Evolutionary conservation across 1,284 basidiomycete species (phyloP).

Genomic region (Ganoderma multipileum): DNA sequence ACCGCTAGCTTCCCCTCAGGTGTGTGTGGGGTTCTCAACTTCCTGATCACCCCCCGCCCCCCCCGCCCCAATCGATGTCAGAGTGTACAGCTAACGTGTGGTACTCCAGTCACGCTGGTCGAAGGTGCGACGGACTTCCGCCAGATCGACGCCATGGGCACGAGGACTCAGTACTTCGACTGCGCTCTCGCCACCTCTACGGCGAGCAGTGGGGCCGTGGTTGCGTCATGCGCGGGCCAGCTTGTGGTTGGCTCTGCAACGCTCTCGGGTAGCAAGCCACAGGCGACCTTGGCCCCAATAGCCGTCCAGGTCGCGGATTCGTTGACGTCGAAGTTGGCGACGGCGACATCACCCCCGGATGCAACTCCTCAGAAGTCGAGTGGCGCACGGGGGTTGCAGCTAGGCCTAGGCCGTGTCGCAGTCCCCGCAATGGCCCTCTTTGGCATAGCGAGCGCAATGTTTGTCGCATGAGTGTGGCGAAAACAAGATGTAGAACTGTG

Average conservation of each 20-base stretch:
- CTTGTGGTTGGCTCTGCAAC: not conserved
- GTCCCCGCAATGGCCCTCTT: no score
- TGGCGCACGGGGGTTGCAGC: no score
- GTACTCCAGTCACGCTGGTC: conserved; percentile 35
- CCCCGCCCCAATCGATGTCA: not conserved
- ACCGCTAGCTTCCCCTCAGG: conserved; percentile 32
- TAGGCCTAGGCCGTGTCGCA: no score
- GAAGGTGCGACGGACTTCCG: conserved; percentile 30
- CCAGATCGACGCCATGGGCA: not conserved
- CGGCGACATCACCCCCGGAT: no score
- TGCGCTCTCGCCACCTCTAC: not conserved
- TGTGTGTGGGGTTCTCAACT: not conserved
- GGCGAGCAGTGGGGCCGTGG: not conserved
- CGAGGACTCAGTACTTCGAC: not conserved
- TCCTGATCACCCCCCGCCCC: not conserved
- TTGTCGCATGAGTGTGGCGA: no score
- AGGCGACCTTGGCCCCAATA: not conserved
- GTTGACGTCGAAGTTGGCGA: no score
- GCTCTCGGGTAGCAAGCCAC: not conserved
- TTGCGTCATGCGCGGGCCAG: not conserved
- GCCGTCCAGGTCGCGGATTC: not conserved
- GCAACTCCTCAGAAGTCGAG: no score
- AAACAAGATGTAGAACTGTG: no score
- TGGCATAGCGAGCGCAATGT: no score
- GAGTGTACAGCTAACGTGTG: not conserved